phyloP scores from a whole-genome alignment of 2,329 filamentous ascomycete genomes.

The Penicillium sp. region DNA sequence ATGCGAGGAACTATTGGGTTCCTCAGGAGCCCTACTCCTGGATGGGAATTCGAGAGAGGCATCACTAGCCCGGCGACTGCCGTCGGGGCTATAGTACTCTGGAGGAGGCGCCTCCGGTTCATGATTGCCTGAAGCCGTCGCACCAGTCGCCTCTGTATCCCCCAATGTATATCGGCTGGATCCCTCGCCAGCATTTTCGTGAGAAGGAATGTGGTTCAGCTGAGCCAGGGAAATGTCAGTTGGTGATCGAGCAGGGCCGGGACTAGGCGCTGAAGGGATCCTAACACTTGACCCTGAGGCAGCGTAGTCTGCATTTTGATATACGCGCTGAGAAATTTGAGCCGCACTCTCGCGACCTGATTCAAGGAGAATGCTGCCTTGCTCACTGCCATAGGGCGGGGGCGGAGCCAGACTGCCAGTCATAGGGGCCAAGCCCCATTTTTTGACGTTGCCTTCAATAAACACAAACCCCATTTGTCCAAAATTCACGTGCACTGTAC shows the following conservation, averaged over 20 bases:
- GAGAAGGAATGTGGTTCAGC: conserved; percentile 65
- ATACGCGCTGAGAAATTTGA: conserved; percentile 39
- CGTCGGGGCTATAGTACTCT: conserved; percentile 55
- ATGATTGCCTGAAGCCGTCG: conserved; percentile 18
- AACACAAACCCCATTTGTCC: conserved; percentile 98
- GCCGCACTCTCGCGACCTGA: conserved; percentile 62
- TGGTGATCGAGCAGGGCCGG: conserved; percentile 82
- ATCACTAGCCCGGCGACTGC: conserved; percentile 55
- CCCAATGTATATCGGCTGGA: conserved; percentile 49
- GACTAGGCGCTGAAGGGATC: conserved; percentile 69
- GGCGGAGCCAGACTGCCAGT: conserved; percentile 92
- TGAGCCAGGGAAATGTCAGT: conserved; percentile 95
- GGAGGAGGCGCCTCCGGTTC: conserved; percentile 33
- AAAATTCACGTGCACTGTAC: conserved; percentile 92
- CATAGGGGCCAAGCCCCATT: conserved; percentile 96
- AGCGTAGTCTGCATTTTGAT: conserved; percentile 61
- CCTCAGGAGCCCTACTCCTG: conserved; percentile 1
- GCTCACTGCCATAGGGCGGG: conserved; percentile 93
- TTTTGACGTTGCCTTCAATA: conserved; percentile 99
- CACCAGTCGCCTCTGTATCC: conserved; percentile 19
- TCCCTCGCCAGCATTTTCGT: conserved; percentile 69
- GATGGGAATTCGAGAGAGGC: conserved; percentile 41
- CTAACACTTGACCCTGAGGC: conserved; percentile 77
- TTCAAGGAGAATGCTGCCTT: conserved; percentile 92
- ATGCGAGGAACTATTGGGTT: background rate